phyloP scores from a whole-genome alignment of 2,329 filamentous ascomycete species.

The Fusarium tricinctum region DNA sequence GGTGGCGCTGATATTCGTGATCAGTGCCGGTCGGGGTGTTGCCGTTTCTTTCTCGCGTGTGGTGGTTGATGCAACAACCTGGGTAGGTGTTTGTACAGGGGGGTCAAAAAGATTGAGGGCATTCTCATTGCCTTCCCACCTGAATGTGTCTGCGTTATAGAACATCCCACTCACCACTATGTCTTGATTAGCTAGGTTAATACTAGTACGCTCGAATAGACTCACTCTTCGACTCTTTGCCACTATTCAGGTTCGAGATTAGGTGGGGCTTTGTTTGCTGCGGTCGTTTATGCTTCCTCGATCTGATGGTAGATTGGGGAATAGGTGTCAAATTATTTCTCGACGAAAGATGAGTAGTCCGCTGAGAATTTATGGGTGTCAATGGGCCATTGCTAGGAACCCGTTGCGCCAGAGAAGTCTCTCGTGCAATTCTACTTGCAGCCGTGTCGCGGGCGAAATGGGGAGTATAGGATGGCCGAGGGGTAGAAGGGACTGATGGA shows the following conservation, averaged over 20 bases:
- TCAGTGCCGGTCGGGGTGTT: constrained; percentile 81
- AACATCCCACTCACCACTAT: constrained; percentile 93
- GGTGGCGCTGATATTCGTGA: constrained; percentile 87
- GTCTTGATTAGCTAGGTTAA: constrained; percentile 50
- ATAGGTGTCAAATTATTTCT: constrained; percentile 62
- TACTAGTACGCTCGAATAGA: not conserved
- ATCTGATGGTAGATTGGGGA: constrained; percentile 60
- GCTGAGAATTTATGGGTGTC: constrained; percentile 68
- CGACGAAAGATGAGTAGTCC: constrained; percentile 66
- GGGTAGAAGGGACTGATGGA: constrained; percentile 68
- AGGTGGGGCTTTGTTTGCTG: constrained; percentile 85
- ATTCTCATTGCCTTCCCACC: constrained; percentile 98
- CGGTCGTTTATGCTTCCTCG: constrained; percentile 70
- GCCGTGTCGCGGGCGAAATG: constrained; percentile 76
- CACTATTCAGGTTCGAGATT: constrained; percentile 84
- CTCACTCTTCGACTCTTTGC: constrained; percentile 85
- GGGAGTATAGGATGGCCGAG: constrained; percentile 67
- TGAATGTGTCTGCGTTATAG: constrained; percentile 88
- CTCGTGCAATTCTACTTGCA: constrained; percentile 74
- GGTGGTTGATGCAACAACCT: constrained; percentile 57
- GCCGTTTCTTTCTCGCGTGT: constrained; percentile 69
- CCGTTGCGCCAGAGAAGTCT: constrained; percentile 72
- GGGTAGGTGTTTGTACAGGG: constrained; percentile 68
- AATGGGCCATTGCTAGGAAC: constrained; percentile 67
- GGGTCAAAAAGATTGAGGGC: constrained; percentile 83